These are phyloP conservation scores for Clathrospora elynae DNA, from an alignment of 2,329 filamentous ascomycete genomes.

Conservation along the genomic window DNA sequence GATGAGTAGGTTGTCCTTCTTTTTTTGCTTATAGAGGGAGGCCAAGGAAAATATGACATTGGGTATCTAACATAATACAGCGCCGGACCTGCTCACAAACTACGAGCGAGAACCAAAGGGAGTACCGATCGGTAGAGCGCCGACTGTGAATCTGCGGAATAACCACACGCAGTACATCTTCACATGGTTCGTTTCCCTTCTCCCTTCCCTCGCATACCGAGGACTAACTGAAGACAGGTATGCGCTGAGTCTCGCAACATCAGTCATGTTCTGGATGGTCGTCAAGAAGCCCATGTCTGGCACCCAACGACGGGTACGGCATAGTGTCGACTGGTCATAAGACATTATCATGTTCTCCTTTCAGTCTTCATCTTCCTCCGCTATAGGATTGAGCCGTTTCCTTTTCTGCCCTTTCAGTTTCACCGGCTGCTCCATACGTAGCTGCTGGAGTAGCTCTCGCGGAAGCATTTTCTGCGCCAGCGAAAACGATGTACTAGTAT, in stretches of 20 bases:
- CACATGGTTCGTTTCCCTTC: conserved; percentile 74
- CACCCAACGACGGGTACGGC: conserved; percentile 72
- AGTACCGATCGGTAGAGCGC: conserved; percentile 83
- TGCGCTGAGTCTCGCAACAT: conserved; percentile 79
- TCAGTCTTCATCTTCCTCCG: conserved; percentile 53
- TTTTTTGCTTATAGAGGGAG: conserved; percentile 3
- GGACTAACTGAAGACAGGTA: conserved; percentile 66
- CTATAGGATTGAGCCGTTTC: conserved; percentile 50
- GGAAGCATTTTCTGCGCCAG: conserved; percentile 84
- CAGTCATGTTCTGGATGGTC: conserved; percentile 96
- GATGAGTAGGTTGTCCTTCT: conserved; percentile 66
- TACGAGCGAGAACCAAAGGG: conserved; percentile 79
- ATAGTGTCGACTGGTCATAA: conserved; percentile 74
- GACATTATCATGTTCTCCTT: conserved; percentile 27
- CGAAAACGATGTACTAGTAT: conserved; percentile 76
- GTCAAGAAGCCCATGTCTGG: conserved; percentile 82
- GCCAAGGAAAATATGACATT: conserved; percentile 4
- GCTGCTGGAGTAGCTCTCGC: conserved; percentile 78
- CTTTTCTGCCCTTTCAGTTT: conserved; percentile 54
- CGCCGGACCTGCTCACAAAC: conserved; percentile 76
- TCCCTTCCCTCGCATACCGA: not conserved
- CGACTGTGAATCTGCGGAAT: conserved; percentile 92
- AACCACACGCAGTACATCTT: conserved; percentile 99
- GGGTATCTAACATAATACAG: conserved; percentile 55
- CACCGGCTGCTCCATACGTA: conserved; percentile 65